Evolutionary conservation across 2,329 filamentous ascomycete genomes (phyloP).

Genomic region (Aspergillus texensis): DNA sequence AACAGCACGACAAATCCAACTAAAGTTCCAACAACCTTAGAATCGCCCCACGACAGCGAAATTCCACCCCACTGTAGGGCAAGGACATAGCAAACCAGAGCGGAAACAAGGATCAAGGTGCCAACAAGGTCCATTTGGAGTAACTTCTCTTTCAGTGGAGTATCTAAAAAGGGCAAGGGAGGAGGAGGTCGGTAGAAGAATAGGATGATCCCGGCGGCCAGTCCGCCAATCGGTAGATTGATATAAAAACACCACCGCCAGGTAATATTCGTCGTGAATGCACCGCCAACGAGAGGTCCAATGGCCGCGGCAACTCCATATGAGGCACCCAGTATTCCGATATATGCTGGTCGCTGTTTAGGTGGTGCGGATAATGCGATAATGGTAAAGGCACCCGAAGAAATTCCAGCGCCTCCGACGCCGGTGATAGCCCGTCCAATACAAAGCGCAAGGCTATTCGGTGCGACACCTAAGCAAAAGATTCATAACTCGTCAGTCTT

Average conservation of each 20-base stretch:
- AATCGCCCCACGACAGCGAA: conserved; percentile 34
- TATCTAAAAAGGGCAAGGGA: background rate
- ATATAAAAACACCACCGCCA: conserved; percentile 43
- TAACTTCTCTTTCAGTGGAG: background rate
- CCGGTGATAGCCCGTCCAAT: conserved; percentile 38
- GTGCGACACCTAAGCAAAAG: conserved; percentile 4
- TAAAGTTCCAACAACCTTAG: conserved; percentile 14
- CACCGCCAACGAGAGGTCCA: conserved; percentile 49
- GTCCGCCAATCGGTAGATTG: background rate
- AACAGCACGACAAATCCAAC: conserved; percentile 46
- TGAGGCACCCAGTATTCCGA: conserved; percentile 26
- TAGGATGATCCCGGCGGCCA: background rate
- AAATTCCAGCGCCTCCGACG: conserved; percentile 35
- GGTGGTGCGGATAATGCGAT: conserved; percentile 35
- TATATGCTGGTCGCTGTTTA: conserved; percentile 31
- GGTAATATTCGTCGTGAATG: conserved; percentile 40
- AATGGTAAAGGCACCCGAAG: conserved; percentile 49
- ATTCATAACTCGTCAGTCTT: background rate
- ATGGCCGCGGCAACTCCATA: conserved; percentile 25
- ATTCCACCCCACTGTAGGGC: conserved; percentile 50
- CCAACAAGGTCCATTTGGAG: conserved; percentile 42
- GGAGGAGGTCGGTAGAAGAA: background rate
- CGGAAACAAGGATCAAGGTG: conserved; percentile 39
- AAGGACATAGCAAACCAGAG: conserved; percentile 44
- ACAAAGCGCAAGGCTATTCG: conserved; percentile 32